Evolutionary conservation across 2,329 filamentous ascomycete genomes (phyloP).

Genomic region (Fusarium transvaalense): DNA sequence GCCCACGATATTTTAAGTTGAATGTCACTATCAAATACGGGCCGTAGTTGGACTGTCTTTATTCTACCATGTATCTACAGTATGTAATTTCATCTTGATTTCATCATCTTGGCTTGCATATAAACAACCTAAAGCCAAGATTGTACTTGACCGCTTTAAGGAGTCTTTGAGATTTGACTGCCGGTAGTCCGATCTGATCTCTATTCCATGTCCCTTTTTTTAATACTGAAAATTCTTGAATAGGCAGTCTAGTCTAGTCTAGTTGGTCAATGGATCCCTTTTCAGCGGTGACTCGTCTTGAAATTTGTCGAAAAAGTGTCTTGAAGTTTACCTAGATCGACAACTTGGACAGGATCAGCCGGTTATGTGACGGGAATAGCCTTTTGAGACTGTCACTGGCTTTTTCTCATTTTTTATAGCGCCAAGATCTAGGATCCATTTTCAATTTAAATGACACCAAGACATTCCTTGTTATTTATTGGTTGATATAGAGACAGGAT

Average conservation of each 20-base stretch:
- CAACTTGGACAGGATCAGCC: conserved; percentile 14
- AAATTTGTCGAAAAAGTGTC: background rate
- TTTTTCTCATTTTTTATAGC: background rate
- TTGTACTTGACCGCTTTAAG: background rate
- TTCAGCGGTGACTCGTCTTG: background rate
- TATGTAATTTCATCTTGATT: conserved; percentile 10
- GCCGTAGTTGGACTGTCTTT: background rate
- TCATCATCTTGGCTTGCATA: background rate
- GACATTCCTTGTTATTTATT: conserved; percentile 13
- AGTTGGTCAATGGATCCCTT: background rate
- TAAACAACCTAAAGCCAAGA: conserved; percentile 5
- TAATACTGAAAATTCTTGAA: too few species aligned
- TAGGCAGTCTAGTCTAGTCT: background rate
- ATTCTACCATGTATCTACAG: too few species aligned
- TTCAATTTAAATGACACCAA: conserved; percentile 30
- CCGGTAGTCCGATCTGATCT: conserved; percentile 14
- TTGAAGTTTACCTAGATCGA: conserved; percentile 7
- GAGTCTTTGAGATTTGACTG: background rate
- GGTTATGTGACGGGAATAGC: conserved; percentile 45
- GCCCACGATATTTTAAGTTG: background rate
- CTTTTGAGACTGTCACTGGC: conserved; percentile 19
- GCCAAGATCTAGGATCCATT: conserved; percentile 3
- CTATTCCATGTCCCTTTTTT: too few species aligned
- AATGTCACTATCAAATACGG: conserved; percentile 4
- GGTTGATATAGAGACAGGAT: background rate